Conservation (phyloP, 2,329 filamentous ascomycete species). For the Phoma sp. region DNA sequence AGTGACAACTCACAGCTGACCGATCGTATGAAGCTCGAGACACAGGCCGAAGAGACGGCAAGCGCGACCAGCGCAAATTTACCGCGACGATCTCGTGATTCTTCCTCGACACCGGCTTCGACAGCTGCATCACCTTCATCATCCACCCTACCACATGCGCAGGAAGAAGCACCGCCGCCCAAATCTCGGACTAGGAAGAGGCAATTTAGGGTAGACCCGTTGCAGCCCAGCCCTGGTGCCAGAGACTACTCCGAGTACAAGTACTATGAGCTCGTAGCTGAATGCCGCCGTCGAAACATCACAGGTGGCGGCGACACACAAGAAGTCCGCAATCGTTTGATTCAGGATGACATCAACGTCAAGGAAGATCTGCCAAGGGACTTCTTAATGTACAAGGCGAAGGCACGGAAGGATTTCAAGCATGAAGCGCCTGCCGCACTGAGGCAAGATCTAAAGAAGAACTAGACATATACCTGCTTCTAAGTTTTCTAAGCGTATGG, state of each 20-base stretch:
- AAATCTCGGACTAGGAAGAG: background rate
- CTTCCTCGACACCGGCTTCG: no score
- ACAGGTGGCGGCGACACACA: conserved; percentile 17
- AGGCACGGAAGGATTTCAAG: background rate
- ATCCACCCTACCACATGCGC: no score
- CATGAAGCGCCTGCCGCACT: background rate
- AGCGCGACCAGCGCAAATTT: background rate
- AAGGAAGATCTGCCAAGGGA: conserved; percentile 13
- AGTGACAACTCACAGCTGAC: background rate
- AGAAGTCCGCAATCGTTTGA: conserved; percentile 23
- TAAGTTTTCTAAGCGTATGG: background rate
- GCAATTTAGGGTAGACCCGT: background rate
- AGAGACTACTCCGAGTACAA: conserved; percentile 19
- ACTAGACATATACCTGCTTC: background rate
- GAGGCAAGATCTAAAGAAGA: background rate
- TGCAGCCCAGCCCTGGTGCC: conserved; percentile 5
- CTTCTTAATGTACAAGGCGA: background rate
- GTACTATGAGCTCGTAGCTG: conserved; percentile 25
- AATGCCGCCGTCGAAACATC: conserved; percentile 26
- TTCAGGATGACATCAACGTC: conserved; percentile 30
- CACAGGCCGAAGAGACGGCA: background rate
- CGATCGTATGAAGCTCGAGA: background rate
- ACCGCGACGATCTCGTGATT: background rate
- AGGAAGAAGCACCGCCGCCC: background rate
- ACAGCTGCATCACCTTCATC: no score